These are phyloP conservation scores for Taphrina wiesneri DNA, from an alignment of 1,139 yeast species.

Conservation along the genomic window DNA sequence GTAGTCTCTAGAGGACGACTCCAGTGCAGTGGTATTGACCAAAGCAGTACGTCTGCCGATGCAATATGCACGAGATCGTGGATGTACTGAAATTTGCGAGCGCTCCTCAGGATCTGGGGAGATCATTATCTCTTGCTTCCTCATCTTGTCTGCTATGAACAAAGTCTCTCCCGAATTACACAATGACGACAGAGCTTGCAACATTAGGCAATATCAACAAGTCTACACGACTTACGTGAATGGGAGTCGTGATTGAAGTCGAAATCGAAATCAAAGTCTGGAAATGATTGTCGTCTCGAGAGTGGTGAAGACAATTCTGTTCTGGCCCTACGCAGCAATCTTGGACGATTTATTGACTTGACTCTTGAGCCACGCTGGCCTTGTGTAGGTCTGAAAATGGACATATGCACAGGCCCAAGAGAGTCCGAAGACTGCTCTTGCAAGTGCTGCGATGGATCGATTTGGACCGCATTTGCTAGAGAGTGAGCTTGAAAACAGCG, in stretches of 20 bases:
- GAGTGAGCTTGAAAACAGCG: constrained; percentile 39
- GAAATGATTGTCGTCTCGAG: background rate
- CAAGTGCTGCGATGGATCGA: background rate
- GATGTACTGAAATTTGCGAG: too few species aligned
- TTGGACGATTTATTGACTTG: background rate
- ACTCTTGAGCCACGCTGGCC: background rate
- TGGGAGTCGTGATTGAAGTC: too few species aligned
- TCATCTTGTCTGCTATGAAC: too few species aligned
- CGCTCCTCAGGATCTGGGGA: too few species aligned
- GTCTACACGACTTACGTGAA: too few species aligned
- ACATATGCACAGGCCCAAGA: background rate
- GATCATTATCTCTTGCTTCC: too few species aligned
- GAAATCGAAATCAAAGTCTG: background rate
- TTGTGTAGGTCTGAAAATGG: background rate
- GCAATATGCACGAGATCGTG: background rate
- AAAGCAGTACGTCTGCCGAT: background rate
- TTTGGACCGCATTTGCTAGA: background rate
- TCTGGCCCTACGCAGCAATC: background rate
- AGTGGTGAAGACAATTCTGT: background rate
- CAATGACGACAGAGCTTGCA: too few species aligned
- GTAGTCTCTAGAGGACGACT: background rate
- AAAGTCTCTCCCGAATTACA: too few species aligned
- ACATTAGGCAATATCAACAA: too few species aligned
- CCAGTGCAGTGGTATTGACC: background rate
- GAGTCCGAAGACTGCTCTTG: background rate